phyloP scores from a whole-genome alignment of 225 moss, liverwort and hornwort species.

The Asterella californica region DNA sequence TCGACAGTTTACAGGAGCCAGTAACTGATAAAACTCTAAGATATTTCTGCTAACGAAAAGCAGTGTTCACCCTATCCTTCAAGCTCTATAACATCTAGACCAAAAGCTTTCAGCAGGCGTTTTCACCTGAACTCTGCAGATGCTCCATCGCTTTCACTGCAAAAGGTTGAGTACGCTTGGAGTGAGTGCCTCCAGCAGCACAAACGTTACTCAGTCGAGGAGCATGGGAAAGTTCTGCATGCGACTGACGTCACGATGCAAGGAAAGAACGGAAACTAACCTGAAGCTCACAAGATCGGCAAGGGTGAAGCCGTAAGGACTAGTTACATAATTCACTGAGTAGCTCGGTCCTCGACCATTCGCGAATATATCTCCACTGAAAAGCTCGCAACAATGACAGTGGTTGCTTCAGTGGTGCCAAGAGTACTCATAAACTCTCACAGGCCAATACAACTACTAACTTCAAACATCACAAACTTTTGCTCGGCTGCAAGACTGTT shows the following conservation, averaged over 20 bases:
- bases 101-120: not conserved
- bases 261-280: constrained; percentile 27
- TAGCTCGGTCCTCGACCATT: constrained; percentile 73
- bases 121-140: constrained; percentile 58
- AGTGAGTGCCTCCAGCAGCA: not conserved
- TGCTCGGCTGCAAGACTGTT: not conserved
- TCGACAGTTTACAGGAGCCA: not conserved
- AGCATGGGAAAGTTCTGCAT: not conserved
- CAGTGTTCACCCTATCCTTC: not conserved
- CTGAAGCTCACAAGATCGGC: constrained; percentile 95
- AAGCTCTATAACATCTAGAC: not conserved
- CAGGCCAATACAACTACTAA: not conserved
- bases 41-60: not conserved
- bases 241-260: not conserved
- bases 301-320: constrained; percentile 75
- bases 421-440: not conserved
- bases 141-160: constrained; percentile 62
- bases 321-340: constrained; percentile 76
- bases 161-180: not conserved
- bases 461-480: not conserved
- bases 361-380: constrained; percentile 86
- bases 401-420: not conserved
- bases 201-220: not conserved
- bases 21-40: not conserved
- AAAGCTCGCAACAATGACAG: constrained; percentile 8